Evolutionary conservation across 2,329 filamentous ascomycete species (phyloP), one percentile per base, ranked within the genome.

Genomic region (Corynespora cassiicola): DNA sequence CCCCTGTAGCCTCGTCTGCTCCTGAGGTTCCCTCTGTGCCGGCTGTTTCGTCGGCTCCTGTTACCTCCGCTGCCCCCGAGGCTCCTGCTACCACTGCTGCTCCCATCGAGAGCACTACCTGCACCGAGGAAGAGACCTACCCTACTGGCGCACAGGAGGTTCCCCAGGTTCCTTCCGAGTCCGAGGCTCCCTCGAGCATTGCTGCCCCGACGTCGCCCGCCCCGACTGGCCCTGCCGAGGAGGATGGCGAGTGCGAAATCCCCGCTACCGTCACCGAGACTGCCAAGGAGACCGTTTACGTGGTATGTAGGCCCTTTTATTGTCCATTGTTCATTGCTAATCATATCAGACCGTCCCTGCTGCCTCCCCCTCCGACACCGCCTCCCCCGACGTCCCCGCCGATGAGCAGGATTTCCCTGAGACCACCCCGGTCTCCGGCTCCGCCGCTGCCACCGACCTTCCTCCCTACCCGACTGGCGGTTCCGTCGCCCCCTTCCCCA

Each of bases 351-450:
- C n/a, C n/a, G n/a, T n/a, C n/a, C n/a, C n/a, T n/a, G n/a, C n/a
- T n/a, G n/a, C 39, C 19, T 22, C 39, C n/a, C 19, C 37, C 22
- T 17, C 23, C 21, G 28, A 21, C 7, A 26, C 41, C 22, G 12
- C 35, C 32, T 11, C 30, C 28, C 29, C 37, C 7, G 25, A 35
- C 21, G 17, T 31, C 14, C 34, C 38, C 20, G 33, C 43, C 27
- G 34, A 26, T 21, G 19, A 25, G n/a, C 27, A 28, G 22, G 8
- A 16, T 12, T 26, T 28, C 16, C 38, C 24, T 14, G 36, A 23
- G 36, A 46, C 23, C 14, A 39, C 27, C 21, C 45, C 27, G 39
- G 32, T 36, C 26, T 22, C 25, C 31, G 35, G 33, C 33, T 41
- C 19, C 24, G 34, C 28, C 15, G 36, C 25, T 30, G 31, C 27